Percentiles rank a stretch among this genome's conserved stretches.
phyloP scores from a whole-genome alignment of 306 rosid species.

The Vicia sativa region DNA sequence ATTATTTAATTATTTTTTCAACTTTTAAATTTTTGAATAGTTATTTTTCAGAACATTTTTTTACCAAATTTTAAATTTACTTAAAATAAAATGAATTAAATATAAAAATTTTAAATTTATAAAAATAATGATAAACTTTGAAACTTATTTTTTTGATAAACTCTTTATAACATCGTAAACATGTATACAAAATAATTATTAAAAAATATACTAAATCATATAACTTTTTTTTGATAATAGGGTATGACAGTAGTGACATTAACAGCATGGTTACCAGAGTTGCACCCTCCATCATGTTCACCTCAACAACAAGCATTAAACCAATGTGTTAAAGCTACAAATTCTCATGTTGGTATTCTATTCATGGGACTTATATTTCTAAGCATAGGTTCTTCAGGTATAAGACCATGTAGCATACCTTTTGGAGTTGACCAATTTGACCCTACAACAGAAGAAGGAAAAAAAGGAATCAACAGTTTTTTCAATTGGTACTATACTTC shows the following conservation, averaged over 20 bases:
- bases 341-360: constrained; percentile 44
- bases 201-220: too few species aligned
- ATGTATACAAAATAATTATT: too few species aligned
- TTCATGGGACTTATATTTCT: constrained; percentile 53
- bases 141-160: too few species aligned
- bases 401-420: constrained; percentile 85
- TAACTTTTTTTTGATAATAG: constrained; percentile 45
- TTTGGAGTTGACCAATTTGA: constrained; percentile 89
- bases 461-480: constrained; percentile 62
- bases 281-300: constrained; percentile 67
- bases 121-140: too few species aligned
- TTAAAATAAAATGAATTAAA: too few species aligned
- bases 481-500: constrained; percentile 75
- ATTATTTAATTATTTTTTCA: too few species aligned
- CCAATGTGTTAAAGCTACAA: constrained; percentile 54
- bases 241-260: constrained; percentile 73
- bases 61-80: too few species aligned
- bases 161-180: too few species aligned
- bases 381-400: constrained; percentile 68
- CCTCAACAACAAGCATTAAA: constrained; percentile 27
- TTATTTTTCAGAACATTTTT: too few species aligned
- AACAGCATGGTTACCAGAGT: constrained; percentile 61
- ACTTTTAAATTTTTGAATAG: too few species aligned
- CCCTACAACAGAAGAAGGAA: constrained; percentile 59
- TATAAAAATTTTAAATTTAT: too few species aligned